phyloP scores from a whole-genome alignment of 108 stramenopile species.

The Nannochloropsis salina region DNA sequence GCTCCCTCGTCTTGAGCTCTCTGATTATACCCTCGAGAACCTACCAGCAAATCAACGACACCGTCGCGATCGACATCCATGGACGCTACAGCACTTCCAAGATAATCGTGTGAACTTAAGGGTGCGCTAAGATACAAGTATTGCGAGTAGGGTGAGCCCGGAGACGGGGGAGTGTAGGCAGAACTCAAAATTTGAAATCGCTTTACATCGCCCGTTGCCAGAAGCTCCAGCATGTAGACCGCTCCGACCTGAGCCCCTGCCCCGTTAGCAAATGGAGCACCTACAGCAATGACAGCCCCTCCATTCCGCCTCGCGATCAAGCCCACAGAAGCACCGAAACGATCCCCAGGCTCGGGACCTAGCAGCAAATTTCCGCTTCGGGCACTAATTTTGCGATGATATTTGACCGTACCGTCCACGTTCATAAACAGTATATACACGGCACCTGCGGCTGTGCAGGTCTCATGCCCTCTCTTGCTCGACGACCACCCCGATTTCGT shows the following conservation, averaged over 20 bases:
- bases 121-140: not conserved
- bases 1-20: not conserved
- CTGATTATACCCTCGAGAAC: not conserved
- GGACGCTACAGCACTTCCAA: not conserved
- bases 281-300: not conserved
- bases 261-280: not conserved
- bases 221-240: not conserved
- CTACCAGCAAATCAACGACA: not conserved
- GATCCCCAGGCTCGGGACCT: not conserved
- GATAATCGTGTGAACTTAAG: not conserved
- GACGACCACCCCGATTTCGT: not conserved
- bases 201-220: not conserved
- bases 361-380: not conserved
- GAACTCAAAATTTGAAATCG: conserved; percentile 11
- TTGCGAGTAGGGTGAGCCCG: not conserved
- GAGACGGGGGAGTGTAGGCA: not conserved
- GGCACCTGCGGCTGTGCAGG: conserved; percentile 8
- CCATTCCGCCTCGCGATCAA: not conserved
- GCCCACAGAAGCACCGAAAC: not conserved
- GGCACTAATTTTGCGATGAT: not conserved
- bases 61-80: not conserved
- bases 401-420: not conserved
- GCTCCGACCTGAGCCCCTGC: not conserved
- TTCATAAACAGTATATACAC: not conserved
- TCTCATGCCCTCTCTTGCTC: not conserved